These are phyloP conservation scores for Aspergillus ostianus DNA, from an alignment of 495 filamentous ascomycete genomes.

Conservation along the genomic window DNA sequence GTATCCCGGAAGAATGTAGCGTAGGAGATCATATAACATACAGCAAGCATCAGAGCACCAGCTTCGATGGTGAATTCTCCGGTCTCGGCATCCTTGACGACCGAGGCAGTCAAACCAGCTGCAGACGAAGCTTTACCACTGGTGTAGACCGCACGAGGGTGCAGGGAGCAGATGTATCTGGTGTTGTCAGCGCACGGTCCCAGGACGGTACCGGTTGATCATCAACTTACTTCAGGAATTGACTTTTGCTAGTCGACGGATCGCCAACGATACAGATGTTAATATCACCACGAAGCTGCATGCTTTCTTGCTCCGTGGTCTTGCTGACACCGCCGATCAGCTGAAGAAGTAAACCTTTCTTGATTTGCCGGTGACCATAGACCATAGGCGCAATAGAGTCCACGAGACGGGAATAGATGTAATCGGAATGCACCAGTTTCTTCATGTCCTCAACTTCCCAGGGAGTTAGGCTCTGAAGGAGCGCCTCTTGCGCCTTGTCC, in stretches of 20 bases:
- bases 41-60: slow-evolving; percentile 95
- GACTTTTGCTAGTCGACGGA: slow-evolving; percentile 95
- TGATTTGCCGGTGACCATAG: slow-evolving; percentile 95
- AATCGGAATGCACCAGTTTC: slow-evolving; percentile 88
- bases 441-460: slow-evolving; percentile 89
- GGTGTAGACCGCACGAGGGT: slow-evolving; percentile 95
- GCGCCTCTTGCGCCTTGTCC: slow-evolving; percentile 82
- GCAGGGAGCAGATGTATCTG: slow-evolving; percentile 87
- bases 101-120: slow-evolving; percentile 94
- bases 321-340: slow-evolving; percentile 92
- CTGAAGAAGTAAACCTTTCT: slow-evolving; percentile 93
- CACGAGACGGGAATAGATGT: slow-evolving; percentile 91
- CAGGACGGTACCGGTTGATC: background rate
- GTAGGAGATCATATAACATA: slow-evolving; percentile 40
- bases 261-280: slow-evolving; percentile 99
- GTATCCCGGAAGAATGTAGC: background rate
- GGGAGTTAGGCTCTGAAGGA: slow-evolving; percentile 76
- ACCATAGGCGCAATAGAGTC: slow-evolving; percentile 97
- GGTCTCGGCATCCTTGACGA: slow-evolving; percentile 97
- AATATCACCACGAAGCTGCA: slow-evolving; percentile 93
- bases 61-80: slow-evolving; percentile 99
- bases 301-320: slow-evolving; percentile 75
- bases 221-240: slow-evolving; percentile 77
- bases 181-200: slow-evolving; percentile 6
- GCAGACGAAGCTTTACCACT: slow-evolving; percentile 97